A percentile compares a stretch with the other conserved stretches of the same genome.
Evolutionary conservation across 495 filamentous ascomycete genomes (phyloP).

Genomic region (Penicillium turbatum): DNA sequence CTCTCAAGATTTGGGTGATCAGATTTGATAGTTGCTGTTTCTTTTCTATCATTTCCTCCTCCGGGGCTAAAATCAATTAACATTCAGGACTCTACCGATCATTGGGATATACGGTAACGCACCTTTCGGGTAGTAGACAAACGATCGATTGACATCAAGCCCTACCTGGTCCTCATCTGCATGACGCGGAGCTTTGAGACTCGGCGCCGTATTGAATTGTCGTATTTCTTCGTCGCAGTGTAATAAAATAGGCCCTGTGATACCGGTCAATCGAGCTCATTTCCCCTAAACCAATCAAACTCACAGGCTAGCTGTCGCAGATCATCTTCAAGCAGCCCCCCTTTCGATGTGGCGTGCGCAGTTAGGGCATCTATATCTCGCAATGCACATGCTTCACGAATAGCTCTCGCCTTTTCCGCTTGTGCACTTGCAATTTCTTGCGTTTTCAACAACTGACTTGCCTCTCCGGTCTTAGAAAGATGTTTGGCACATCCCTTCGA

Average conservation of each 20-base stretch:
- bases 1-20: slow-evolving; percentile 70
- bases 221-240: slow-evolving; percentile 41
- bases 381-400: slow-evolving; percentile 63
- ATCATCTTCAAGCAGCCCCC: slow-evolving; percentile 76
- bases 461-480: neutral
- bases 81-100: neutral
- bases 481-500: neutral
- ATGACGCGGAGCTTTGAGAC: slow-evolving; percentile 59
- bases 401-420: slow-evolving; percentile 40
- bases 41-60: slow-evolving; percentile 56
- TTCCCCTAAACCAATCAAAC: slow-evolving; percentile 31
- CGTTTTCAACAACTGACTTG: neutral
- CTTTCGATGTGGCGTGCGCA: slow-evolving; percentile 62
- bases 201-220: slow-evolving; percentile 30
- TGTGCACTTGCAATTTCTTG: slow-evolving; percentile 4
- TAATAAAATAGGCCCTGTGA: slow-evolving; percentile 75
- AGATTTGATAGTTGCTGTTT: slow-evolving; percentile 70
- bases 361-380: slow-evolving; percentile 60
- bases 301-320: slow-evolving; percentile 80
- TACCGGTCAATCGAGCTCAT: neutral
- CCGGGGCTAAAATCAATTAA: slow-evolving; percentile 31
- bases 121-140: slow-evolving; percentile 93
- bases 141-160: slow-evolving; percentile 91
- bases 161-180: slow-evolving; percentile 84
- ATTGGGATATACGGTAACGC: slow-evolving; percentile 16